Conservation (phyloP, 306 rosid genomes). For the Vicia villosa region DNA sequence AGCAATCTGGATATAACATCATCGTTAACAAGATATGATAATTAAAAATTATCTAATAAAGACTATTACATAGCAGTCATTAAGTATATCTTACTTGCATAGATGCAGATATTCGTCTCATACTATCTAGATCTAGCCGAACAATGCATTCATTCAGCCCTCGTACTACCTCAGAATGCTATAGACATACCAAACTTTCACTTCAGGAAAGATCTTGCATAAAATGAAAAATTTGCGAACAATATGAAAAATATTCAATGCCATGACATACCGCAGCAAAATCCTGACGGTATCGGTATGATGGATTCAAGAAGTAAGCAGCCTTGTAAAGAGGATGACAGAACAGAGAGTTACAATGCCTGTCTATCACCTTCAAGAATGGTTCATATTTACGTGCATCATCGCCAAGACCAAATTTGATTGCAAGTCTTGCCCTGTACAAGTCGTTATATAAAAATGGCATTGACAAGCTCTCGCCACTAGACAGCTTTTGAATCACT, state of each 20-base stretch:
- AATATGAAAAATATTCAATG: conserved; percentile 27
- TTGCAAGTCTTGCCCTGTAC: conserved; percentile 81
- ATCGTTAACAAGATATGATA: conserved; percentile 24
- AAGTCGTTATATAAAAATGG: conserved; percentile 74
- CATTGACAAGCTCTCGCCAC: conserved; percentile 72
- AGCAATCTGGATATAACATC: conserved; percentile 61
- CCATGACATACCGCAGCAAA: conserved; percentile 69
- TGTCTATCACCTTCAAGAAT: conserved; percentile 85
- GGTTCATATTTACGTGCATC: conserved; percentile 79
- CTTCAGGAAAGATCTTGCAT: conserved; percentile 45
- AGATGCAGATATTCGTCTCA: conserved; percentile 81
- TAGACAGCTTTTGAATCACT: conserved; percentile 71
- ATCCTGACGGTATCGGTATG: conserved; percentile 82
- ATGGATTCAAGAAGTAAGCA: conserved; percentile 91
- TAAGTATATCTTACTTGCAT: conserved; percentile 65
- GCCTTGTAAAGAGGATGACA: conserved; percentile 88
- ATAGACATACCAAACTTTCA: conserved; percentile 38
- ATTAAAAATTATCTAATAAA: conserved; percentile 13
- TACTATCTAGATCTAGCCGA: conserved; percentile 78
- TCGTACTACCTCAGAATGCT: conserved; percentile 87
- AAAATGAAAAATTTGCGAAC: conserved; percentile 27
- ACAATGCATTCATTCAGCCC: conserved; percentile 88
- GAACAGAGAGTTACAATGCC: conserved; percentile 72
- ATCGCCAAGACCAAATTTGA: conserved; percentile 69
- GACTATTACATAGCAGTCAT: conserved; percentile 12